Conservation (phyloP, 495 filamentous ascomycete genomes). For the Hypoxylon perforatum region DNA sequence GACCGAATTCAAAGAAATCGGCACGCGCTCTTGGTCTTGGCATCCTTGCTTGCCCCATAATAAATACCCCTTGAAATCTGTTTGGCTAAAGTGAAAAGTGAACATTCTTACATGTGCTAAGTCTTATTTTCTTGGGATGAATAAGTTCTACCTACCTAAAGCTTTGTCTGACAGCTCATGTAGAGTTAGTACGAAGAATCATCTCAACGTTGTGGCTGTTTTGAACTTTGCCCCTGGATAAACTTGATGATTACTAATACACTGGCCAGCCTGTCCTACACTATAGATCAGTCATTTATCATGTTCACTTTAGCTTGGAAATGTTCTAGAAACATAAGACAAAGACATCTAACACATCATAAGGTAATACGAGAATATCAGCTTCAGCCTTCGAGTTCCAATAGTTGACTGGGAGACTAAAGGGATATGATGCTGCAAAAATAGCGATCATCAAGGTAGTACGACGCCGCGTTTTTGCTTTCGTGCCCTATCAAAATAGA, state of each 20-base stretch:
- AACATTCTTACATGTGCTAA: too few relatives aligned
- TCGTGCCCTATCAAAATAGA: conserved; percentile 14
- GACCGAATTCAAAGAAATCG: conserved; percentile 3
- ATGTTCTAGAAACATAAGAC: background rate
- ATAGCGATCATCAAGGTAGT: background rate
- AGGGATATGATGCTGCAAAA: background rate
- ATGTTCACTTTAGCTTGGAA: conserved; percentile 8
- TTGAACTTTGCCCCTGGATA: background rate
- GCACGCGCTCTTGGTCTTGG: background rate
- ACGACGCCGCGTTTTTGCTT: conserved; percentile 14
- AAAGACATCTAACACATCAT: background rate
- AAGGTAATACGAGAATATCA: conserved; percentile 10
- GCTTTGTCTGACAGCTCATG: background rate
- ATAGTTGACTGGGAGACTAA: background rate
- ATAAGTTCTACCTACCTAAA: too few relatives aligned
- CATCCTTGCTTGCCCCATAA: background rate
- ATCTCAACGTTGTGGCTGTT: conserved; percentile 24
- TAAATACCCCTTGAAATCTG: too few relatives aligned
- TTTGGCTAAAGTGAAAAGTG: too few relatives aligned
- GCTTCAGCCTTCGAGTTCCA: background rate
- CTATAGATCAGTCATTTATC: conserved; percentile 12
- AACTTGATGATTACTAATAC: conserved; percentile 2
- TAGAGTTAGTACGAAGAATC: background rate
- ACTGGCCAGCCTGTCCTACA: background rate
- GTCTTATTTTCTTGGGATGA: too few relatives aligned